These are phyloP conservation scores for Torulaspora pretoriensis DNA, from an alignment of 1,139 yeast genomes.

Conservation along the genomic window DNA sequence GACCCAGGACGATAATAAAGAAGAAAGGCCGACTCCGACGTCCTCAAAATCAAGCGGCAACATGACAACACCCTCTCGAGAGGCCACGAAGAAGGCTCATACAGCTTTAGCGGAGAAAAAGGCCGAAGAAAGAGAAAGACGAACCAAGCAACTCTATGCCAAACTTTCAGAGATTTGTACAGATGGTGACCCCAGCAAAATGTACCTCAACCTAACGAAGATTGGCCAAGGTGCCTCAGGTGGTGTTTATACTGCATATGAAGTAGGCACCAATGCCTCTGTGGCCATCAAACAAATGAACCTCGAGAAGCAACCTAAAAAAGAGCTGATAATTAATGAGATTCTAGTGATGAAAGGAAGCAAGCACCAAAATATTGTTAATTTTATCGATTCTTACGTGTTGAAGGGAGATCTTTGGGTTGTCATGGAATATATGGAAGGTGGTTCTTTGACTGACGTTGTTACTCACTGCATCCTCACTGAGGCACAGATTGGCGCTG, in stretches of 20 bases:
- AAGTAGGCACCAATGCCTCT: slow-evolving; percentile 51
- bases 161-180: slow-evolving; percentile 75
- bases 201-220: slow-evolving; percentile 66
- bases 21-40: slow-evolving; percentile 5
- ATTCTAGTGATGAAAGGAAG: slow-evolving; percentile 91
- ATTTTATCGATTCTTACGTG: slow-evolving; percentile 80
- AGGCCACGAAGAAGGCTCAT: slow-evolving; percentile 20
- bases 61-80: slow-evolving; percentile 14
- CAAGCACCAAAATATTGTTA: slow-evolving; percentile 86
- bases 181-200: slow-evolving; percentile 77
- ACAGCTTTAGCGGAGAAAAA: slow-evolving; percentile 39
- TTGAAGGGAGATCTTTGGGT: slow-evolving; percentile 83
- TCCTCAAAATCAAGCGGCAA: slow-evolving; percentile 10
- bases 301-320: slow-evolving; percentile 87
- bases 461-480: slow-evolving; percentile 94
- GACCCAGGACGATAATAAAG: slow-evolving; percentile 1
- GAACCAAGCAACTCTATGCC: slow-evolving; percentile 64
- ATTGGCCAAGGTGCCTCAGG: slow-evolving; percentile 99
- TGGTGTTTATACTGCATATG: slow-evolving; percentile 91
- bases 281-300: slow-evolving; percentile 98
- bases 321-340: slow-evolving; percentile 89
- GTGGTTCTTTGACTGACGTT: slow-evolving; percentile 92
- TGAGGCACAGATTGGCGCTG: slow-evolving; percentile 97
- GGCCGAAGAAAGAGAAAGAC: slow-evolving; percentile 67
- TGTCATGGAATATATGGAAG: slow-evolving; percentile 97